phyloP scores from a whole-genome alignment of 305 asterid species.

The Withania somnifera region DNA sequence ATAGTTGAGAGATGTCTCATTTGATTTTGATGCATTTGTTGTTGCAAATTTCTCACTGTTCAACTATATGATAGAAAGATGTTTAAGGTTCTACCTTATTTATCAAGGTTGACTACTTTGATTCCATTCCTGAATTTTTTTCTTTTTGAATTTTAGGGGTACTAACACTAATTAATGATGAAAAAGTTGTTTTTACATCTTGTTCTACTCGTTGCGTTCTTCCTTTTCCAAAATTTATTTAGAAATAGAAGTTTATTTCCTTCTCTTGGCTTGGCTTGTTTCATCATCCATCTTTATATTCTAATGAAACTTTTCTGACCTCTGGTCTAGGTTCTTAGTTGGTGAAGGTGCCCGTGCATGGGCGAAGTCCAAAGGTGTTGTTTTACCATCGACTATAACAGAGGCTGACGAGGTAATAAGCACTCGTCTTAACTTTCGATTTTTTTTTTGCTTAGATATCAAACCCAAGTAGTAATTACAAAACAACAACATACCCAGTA shows the following conservation, averaged over 20 bases:
- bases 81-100: background rate
- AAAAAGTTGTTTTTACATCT: background rate
- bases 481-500: no score
- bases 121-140: background rate
- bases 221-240: background rate
- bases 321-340: conserved; percentile 59
- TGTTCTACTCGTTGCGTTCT: background rate
- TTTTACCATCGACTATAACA: conserved; percentile 22
- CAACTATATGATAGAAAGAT: background rate
- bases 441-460: background rate
- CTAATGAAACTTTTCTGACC: background rate
- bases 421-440: background rate
- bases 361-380: conserved; percentile 76
- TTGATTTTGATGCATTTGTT: background rate
- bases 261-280: background rate
- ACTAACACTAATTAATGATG: background rate
- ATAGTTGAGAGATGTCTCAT: background rate
- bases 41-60: background rate
- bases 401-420: conserved; percentile 50
- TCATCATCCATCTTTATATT: background rate
- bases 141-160: background rate
- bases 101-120: background rate
- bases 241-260: background rate
- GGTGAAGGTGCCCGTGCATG: conserved; percentile 85
- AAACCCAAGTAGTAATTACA: background rate